Evolutionary conservation across 2,329 filamentous ascomycete genomes (phyloP), one percentile per base, ranked within the genome.

Genomic region (Allantophomopsis cytisporea): DNA sequence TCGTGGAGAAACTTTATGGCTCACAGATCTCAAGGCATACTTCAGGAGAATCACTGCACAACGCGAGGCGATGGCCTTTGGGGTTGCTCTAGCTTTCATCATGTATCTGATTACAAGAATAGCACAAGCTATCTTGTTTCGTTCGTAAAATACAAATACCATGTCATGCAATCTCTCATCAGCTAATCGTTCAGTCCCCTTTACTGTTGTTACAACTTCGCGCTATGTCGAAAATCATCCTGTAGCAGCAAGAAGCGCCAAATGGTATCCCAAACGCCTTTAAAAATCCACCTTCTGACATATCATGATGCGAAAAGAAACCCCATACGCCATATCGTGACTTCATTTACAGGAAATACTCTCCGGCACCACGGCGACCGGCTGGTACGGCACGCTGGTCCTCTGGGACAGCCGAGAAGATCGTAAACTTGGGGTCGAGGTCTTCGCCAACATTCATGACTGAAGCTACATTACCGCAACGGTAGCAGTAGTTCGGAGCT

Each of bases 401-500:
- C 52, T 91, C 85, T 0, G 86, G 84, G n/a, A 93, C 85, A 23
- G 85, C 85, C 21, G 77, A 81, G 66, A 93, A 93, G 54, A 93
- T 91, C 59, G 81, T 91, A 65, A 98, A 98, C 53, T 83, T 85
- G 23, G 89, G 87, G 44, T 86, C 79, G 39, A 95, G 69, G 53
- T 91, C 82, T 53, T 83, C 81, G 48, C 82, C 79, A 20, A 95
- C 78, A 39, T 87, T 87, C 80, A 94, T 94, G 57, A 95, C 94
- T 5, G 73, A 78, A 15, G 78, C 78, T 44, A 83, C 65, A 43
- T 68, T 75, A 37, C 63, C 63, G 43, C 62, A 65, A 31, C 47
- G 47, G 63, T 95, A 95, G 64, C 88, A 95, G 66, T 95, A 95
- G 59, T 95, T 95, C 1, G 88, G 88, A 8, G 88, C 88, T 1